A percentile compares a stretch with the other conserved stretches of the same genome.
These are phyloP conservation scores for Vaccinium macrocarpon DNA, from an alignment of 148 eudicot species.

Conservation along the genomic window DNA sequence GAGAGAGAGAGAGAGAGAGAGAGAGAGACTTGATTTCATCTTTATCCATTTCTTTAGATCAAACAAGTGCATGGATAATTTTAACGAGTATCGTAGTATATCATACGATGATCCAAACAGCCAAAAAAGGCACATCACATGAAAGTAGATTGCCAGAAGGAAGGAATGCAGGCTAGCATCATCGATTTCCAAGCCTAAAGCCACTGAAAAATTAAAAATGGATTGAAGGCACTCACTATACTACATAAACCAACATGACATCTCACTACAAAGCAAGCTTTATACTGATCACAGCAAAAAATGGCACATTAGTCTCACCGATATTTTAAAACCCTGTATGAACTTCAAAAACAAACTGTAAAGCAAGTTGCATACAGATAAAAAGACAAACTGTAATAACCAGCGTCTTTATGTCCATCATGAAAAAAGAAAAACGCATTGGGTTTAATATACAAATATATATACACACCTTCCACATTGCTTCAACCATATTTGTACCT, in stretches of 20 bases:
- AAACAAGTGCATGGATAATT: neutral
- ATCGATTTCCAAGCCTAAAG: neutral
- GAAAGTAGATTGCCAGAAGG: neutral
- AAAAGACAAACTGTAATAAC: neutral
- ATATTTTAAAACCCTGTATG: neutral
- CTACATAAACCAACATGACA: neutral
- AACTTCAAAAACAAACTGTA: neutral
- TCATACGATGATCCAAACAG: neutral
- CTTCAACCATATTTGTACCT: constrained; percentile 1
- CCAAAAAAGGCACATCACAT: neutral
- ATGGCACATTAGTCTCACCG: neutral
- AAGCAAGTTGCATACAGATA: neutral
- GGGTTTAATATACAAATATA: neutral
- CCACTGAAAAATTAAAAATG: neutral
- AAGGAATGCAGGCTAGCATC: neutral
- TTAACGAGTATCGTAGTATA: neutral
- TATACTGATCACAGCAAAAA: neutral
- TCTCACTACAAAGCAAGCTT: neutral
- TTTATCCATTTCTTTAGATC: neutral
- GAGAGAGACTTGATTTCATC: neutral
- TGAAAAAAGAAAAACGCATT: neutral
- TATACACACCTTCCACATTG: neutral
- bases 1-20: neutral
- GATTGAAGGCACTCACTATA: neutral
- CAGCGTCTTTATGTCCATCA: neutral